Base-by-base conservation (phyloP, 441 rosid genomes). In the Lagerstroemia fauriei region DNA sequence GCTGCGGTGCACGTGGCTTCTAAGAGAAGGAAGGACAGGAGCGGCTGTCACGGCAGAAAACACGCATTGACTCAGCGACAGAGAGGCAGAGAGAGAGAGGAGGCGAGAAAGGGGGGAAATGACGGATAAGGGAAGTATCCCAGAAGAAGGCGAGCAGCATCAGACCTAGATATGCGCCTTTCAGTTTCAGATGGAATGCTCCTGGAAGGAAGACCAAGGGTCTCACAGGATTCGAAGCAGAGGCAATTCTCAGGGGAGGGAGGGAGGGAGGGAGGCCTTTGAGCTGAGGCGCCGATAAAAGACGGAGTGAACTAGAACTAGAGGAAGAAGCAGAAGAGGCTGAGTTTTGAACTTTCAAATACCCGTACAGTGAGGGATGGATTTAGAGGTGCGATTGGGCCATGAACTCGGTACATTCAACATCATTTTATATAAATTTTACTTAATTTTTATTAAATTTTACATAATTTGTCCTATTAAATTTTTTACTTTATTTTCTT, bases 271-370 rank as follows among this genome's bases (percentile, higher is more conserved):
- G 18, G 24, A 53, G 59, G 70, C 69, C 34, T 69, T 53, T 74
- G 41, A 69, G 81, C 61, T 53, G 16, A 78, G 65, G 80, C 73
- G 85, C 70, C 89, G 76, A 69, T 56, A 87, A 75, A 50, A 73
- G 32, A 70, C 13, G 78, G 38, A 20, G 27, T 3, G 34, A 11
- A 11, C 56, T 9, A 27, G 53, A 25, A 12, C 16, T 50, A 13
- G 59, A 20, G 18, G 59, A 53, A 1, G 65, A 13, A 44, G 77
- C 3, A 48, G 48, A 7, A 65, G 46, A 34, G 6, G 13, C 12
- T 17, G 11, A 24, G 16, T 29, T 89, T 92, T 89, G 89, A 92
- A 91, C 91, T 78, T 92, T 92, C 92, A 90, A 90, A 91, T 78
- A 85, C 59, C 44, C n/a, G n/a, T n/a, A n/a, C n/a, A n/a, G n/a